Base-by-base conservation (phyloP, 192 early-diverging fungal species). In the Dimargaris verticillata region DNA sequence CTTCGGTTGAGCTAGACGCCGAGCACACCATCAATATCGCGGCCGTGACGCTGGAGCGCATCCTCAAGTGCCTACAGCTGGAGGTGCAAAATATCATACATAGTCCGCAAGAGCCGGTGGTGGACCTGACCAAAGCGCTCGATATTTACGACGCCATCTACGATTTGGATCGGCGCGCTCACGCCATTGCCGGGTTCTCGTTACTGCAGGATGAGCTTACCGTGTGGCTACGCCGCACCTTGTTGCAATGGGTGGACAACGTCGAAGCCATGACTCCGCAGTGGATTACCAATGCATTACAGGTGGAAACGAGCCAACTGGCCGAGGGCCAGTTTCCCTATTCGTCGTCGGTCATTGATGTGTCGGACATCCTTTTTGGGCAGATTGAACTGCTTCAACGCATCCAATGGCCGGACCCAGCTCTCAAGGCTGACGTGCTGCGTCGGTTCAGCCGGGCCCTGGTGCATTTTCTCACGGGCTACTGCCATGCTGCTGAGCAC, bases 301-400 rank as follows among this genome's bases (percentile, higher is more conserved):
- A 38, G 15, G 12, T 20, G 1, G 55, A 58, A 38, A 58, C 55
- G 15, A 33, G 22, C 42, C 15, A 58, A 22, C 3, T 18, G 11
- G 17, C 17, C 13, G 55, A 18, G 7, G 55, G 33, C 26, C 55
- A 28, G 7, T 58, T 58, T 42, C 55, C 55, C 55, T 58, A 74
- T 49, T 77, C 75, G 33, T 71, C 75, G 17, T 77, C 75, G 5
- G 75, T 72, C 20, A 68, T 72, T 45, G 75, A 77, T 24, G 46
- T 77, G 48, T 42, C 70, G 48, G 68, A 62, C 28, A 70, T 70
- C 57, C 72, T 77, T 41, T 66, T 70, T 41, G 70, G 72, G 64
- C 75, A 74, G 14, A 70, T 64, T n/a, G 64, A 65, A 10, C 68
- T 63, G 25, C 52, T 67, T 25, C 65, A 62, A 38, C 64, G 62